Evolutionary conservation across 208 protist genomes (phyloP), one percentile per base, ranked within the genome.

Genomic region (Endotrypanum monterogeii): DNA sequence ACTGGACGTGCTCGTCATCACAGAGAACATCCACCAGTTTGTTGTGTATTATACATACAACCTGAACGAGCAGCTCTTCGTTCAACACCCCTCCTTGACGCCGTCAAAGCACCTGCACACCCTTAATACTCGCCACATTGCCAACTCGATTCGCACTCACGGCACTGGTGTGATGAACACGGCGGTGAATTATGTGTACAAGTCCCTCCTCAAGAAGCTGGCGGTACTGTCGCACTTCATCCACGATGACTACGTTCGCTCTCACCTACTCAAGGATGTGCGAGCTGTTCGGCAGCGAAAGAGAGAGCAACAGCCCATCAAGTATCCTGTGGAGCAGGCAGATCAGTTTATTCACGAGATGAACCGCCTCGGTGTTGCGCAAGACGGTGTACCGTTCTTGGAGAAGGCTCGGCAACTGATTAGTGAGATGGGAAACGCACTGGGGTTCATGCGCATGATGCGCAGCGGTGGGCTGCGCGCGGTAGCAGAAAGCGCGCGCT

Each of bases 91-190:
- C 39, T 72, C 76, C 25, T 80, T 78, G 20, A 94, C 89, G 30
- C 78, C 90, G 69, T 83, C 85, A 14, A 99, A 99, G 78, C 90
- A 97, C 61, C 76, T 99, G 9, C 96, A 99, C 81, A 98, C 96
- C 7, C 94, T 99, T 62, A 93, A 98, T 82, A 99, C 99, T 67
- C 83, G 88, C 16, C 98, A 99, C 83, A 94, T 99, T 72, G 94
- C 98, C 44, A 98, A 99, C 78, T 99, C 97, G 20, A 99, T 99
- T 74, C 87, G 98, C 56, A 99, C 96, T 23, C 98, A 99, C 83
- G 98, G 98, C 65, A 98, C 92, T 18, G 98, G 98, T 69, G 99
- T 99, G 46, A 99, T 99, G 95, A 99, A 99, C 83, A 99, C 98
- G 14, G 94, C 98, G 1, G 96, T 99, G 51, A 99, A 99, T 86